Base-by-base conservation (phyloP, 441 rosid genomes). In the Pelargonium citronellum region DNA sequence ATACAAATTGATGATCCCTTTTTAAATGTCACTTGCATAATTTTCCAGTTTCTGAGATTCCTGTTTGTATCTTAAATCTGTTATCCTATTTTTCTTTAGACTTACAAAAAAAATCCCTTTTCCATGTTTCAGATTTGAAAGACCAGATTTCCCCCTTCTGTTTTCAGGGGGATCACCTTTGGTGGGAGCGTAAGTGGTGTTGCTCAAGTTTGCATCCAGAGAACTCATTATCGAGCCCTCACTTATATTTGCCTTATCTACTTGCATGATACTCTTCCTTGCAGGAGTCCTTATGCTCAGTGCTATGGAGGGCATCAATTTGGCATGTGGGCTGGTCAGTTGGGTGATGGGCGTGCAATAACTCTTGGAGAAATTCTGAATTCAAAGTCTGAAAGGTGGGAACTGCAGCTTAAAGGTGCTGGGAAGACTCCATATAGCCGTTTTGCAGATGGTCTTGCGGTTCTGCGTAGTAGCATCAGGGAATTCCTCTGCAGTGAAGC, bases 251-350 rank as follows among this genome's bases (percentile, higher is more conserved):
- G 17, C 41, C 73, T 68, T 22, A 22, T 22, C 11, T 51, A 49
- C 61, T 53, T 73, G 69, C 15, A 73, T 68, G 37, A 47, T 77
- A 55, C 20, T 82, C 43, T 13, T 67, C 78, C 41, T 61, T 71
- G 61, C 79, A 94, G 99, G 74, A 75, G 87, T 80, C 83, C 98
- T 9, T 95, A 89, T 79, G 91, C 97, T 69, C 98, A 92, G 69
- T 87, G 94, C 77, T 95, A 95, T 77, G 99, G 98, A 74, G 99
- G 98, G 65, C 97, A 95, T 81, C 99, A 92, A 69, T 95, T 95
- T 83, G 97, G 99, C 64, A 87, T 77, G 82, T 95, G 98, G 99
- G 99, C 98, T 67, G 98, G 98, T 74, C 99, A 95, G 80, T 83
- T 95, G 53, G 99, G 99, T 73, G 99, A 95, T 78, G 98, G 98